Conservation (phyloP, 208 protist genomes). For the Trypanosoma vivax region DNA sequence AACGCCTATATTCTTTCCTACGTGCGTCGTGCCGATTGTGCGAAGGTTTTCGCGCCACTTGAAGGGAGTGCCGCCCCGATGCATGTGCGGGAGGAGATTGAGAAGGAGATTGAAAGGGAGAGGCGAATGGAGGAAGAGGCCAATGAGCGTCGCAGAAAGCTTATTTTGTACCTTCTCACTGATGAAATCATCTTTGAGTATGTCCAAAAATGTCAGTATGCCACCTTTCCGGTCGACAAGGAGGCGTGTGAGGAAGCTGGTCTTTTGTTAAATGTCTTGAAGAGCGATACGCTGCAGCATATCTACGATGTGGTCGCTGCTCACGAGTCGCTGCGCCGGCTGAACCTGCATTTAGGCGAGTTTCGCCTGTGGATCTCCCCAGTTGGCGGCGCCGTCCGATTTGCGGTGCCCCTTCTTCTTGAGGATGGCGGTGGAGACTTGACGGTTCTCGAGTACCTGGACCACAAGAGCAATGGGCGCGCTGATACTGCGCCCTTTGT, state of each 20-base stretch:
- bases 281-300: conserved; percentile 30
- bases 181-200: conserved; percentile 36
- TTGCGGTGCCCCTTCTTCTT: conserved; percentile 28
- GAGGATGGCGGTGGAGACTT: conserved; percentile 1
- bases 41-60: conserved; percentile 45
- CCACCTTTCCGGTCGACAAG: conserved; percentile 44
- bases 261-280: conserved; percentile 44
- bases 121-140: conserved; percentile 30
- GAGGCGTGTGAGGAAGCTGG: conserved; percentile 19
- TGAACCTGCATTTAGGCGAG: conserved; percentile 20
- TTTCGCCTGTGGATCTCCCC: conserved; percentile 43
- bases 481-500: conserved; percentile 24
- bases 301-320: conserved; percentile 48
- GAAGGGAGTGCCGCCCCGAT: conserved; percentile 57
- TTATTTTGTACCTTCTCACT: conserved; percentile 48
- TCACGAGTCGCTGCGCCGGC: conserved; percentile 20
- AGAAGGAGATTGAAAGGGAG: conserved; percentile 48
- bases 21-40: conserved; percentile 61
- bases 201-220: conserved; percentile 26
- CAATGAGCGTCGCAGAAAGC: conserved; percentile 27
- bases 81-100: conserved; percentile 47
- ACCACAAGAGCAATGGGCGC: background rate
- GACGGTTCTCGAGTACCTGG: conserved; percentile 8
- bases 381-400: conserved; percentile 13
- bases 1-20: conserved; percentile 85